Conservation (phyloP, 352 stramenopile genomes). For the Thraustotheca clavata region DNA sequence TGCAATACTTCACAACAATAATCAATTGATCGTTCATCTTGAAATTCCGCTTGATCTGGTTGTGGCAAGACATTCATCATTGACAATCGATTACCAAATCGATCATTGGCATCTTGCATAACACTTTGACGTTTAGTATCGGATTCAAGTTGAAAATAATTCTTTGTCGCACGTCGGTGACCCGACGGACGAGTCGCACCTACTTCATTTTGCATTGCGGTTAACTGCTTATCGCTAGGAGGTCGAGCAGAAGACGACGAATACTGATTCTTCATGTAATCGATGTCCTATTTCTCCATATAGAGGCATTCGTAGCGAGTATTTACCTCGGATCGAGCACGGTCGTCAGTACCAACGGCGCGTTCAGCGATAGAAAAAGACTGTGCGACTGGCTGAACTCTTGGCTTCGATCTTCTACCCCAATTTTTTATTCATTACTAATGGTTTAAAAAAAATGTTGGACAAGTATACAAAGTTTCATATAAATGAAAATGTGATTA, state of each 20-base stretch:
- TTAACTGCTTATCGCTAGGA: background rate
- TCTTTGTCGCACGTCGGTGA: slow-evolving; percentile 17
- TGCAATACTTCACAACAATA: slow-evolving; percentile 73
- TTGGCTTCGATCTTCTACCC: background rate
- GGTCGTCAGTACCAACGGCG: background rate
- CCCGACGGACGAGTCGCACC: background rate
- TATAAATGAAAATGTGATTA: no score
- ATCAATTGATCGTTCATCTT: slow-evolving; percentile 70
- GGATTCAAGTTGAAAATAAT: slow-evolving; percentile 19
- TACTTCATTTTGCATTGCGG: background rate
- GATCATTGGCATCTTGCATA: slow-evolving; percentile 5
- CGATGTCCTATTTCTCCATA: background rate
- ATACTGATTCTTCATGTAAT: slow-evolving; percentile 2
- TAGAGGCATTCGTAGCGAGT: background rate
- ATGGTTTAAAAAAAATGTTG: no score
- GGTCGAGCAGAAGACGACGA: background rate
- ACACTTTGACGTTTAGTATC: slow-evolving; percentile 19
- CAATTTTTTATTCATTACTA: slow-evolving; percentile 9
- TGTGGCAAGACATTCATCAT: slow-evolving; percentile 19
- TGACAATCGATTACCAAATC: slow-evolving; percentile 17
- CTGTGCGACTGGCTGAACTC: slow-evolving; percentile 7
- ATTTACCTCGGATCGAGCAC: background rate
- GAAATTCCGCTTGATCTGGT: slow-evolving; percentile 13
- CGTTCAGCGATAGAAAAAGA: slow-evolving; percentile 4
- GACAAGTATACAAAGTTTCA: no score